Evolutionary conservation across 148 eudicot genomes (phyloP).

Genomic region (Fagopyrum tataricum): DNA sequence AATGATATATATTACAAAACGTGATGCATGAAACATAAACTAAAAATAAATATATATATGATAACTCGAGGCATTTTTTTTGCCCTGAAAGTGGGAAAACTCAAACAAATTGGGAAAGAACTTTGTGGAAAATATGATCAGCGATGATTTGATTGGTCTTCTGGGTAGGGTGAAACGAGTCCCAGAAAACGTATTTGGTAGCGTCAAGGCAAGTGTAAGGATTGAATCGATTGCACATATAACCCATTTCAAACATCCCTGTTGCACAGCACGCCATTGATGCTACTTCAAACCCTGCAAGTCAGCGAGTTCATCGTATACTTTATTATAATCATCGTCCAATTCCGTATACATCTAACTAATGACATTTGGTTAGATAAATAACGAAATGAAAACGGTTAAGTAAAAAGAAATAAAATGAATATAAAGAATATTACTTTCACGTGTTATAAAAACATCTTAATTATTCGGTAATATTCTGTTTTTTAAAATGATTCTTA

Average conservation of each 20-base stretch:
- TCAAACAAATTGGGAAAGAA: conserved; percentile 27
- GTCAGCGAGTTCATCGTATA: too few relatives aligned
- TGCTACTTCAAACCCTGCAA: conserved; percentile 58
- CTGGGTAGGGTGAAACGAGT: conserved; percentile 76
- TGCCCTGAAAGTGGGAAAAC: neutral
- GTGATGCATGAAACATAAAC: neutral
- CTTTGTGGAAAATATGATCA: conserved; percentile 31
- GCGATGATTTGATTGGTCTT: conserved; percentile 41
- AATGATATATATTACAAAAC: neutral
- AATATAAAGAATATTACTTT: too few relatives aligned
- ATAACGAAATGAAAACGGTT: too few relatives aligned
- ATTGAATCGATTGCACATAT: conserved; percentile 32
- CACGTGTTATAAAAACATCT: too few relatives aligned
- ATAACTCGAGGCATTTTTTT: neutral
- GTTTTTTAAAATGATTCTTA: too few relatives aligned
- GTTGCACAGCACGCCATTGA: conserved; percentile 65
- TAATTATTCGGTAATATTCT: too few relatives aligned
- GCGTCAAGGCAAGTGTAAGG: conserved; percentile 54
- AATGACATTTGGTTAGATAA: too few relatives aligned
- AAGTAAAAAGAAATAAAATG: too few relatives aligned
- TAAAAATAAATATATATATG: neutral
- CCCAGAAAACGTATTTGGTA: conserved; percentile 70
- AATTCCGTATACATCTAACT: too few relatives aligned
- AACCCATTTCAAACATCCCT: conserved; percentile 65
- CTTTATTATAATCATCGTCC: too few relatives aligned